Base-by-base conservation (phyloP, 2,329 filamentous ascomycete species). In the Diaporthe citrichinensis region DNA sequence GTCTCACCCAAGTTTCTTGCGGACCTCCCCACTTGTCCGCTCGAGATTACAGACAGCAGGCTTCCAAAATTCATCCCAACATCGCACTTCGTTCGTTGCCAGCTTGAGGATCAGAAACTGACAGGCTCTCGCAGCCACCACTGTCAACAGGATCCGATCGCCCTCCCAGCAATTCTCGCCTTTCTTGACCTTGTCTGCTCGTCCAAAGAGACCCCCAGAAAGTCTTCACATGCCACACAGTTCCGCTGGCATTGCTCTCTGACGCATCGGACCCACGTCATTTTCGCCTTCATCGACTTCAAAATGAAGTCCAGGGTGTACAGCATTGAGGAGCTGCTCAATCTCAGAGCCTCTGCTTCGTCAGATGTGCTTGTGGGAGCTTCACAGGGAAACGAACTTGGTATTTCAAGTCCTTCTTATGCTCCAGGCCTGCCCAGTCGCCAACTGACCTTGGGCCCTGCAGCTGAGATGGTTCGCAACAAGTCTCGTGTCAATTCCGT, bases 221-320 rank as follows among this genome's bases (percentile, higher is more conserved):
- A 76, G 62, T 72, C 71, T 59, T 58, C 79, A 4, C 84, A 81
- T 77, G 85, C 85, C 9, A 86, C 83, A 25, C 78, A 86, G 59
- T 86, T 88, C 77, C 79, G 81, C 77, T 86, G 84, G 82, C 81
- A 84, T 74, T 83, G 80, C 36, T 77, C 78, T 55, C 78, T 80
- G 31, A 82, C 78, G 41, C 82, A 83, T 78, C 83, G 84, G 49
- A 83, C 83, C 36, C 85, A 85, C 81, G 81, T 82, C 78, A 78
- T 87, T 75, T 86, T 87, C 77, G 84, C 83, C 77, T 85, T 84
- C 77, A 78, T 86, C 76, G 76, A 80, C 62, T 72, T 80, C 80
- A 80, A 80, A 72, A 89, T 90, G 88, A 81, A 82, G 72, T 82
- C 83, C 17, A 83, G 82, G 58, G 84, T 79, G 15, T 90, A 90